Conservation (phyloP, 192 early-diverging fungal species). For the Rhizophagus clarus region DNA sequence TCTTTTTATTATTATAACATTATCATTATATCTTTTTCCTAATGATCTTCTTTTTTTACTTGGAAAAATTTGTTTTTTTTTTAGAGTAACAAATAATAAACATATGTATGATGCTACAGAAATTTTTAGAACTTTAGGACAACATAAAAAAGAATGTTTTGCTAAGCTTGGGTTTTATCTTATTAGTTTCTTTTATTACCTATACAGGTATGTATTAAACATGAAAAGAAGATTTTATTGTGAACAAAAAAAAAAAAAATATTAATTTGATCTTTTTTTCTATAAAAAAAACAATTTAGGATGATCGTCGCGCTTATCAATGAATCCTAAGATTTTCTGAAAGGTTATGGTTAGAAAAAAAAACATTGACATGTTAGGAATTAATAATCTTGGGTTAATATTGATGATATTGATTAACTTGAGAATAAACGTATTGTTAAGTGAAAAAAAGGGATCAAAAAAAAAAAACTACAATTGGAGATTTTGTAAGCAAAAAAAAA, state of each 20-base stretch:
- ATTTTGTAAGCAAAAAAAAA: too few relatives aligned
- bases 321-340: conserved; percentile 33
- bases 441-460: too few relatives aligned
- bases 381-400: too few relatives aligned
- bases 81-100: conserved; percentile 76
- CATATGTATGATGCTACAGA: conserved; percentile 98
- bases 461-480: too few relatives aligned
- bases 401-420: too few relatives aligned
- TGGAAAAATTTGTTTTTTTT: background rate
- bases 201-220: conserved; percentile 63
- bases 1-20: background rate
- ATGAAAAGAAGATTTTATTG: background rate
- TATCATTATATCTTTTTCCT: background rate
- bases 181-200: conserved; percentile 91
- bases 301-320: conserved; percentile 62
- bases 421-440: too few relatives aligned
- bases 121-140: conserved; percentile 91
- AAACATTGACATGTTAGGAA: too few relatives aligned
- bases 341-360: background rate
- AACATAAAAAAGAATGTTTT: conserved; percentile 96
- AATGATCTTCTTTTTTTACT: background rate
- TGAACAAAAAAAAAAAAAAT: background rate
- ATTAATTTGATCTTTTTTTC: too few relatives aligned
- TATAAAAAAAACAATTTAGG: conserved; percentile 28
- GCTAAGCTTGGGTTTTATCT: conserved; percentile 97